These are phyloP conservation scores for Magnaporthiopsis incrustans DNA, from an alignment of 2,329 filamentous ascomycete genomes.

Conservation along the genomic window DNA sequence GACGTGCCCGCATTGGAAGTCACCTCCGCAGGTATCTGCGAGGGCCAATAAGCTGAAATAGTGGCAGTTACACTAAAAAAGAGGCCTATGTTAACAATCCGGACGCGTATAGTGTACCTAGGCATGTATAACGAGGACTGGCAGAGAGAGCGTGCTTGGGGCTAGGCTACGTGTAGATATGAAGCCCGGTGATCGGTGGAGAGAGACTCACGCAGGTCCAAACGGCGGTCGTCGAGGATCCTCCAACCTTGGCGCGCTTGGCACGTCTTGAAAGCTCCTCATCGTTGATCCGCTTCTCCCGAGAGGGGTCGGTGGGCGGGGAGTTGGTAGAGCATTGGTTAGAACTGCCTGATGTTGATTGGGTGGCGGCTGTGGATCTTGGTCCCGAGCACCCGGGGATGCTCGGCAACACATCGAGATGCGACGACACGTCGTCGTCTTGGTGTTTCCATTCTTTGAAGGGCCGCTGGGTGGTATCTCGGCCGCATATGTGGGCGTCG, in stretches of 20 bases:
- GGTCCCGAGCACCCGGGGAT: too few relatives aligned
- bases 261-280: background rate
- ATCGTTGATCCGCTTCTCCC: background rate
- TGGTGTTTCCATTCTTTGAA: slow-evolving; percentile 50
- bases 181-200: background rate
- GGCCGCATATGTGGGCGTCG: slow-evolving; percentile 59
- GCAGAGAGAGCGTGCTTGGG: background rate
- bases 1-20: background rate
- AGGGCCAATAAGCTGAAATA: background rate
- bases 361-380: background rate
- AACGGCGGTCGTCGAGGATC: background rate
- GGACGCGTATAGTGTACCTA: background rate
- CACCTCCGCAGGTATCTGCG: background rate
- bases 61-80: background rate
- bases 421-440: slow-evolving; percentile 9
- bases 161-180: background rate
- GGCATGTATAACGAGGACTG: background rate
- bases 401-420: too few relatives aligned
- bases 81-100: background rate
- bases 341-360: background rate
- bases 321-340: background rate
- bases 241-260: background rate
- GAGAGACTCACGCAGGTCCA: background rate
- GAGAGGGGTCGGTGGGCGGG: background rate
- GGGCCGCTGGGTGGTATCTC: slow-evolving; percentile 27